These are phyloP conservation scores for Dactylellina haptotyla DNA, from an alignment of 2,329 filamentous ascomycete genomes.

Conservation along the genomic window DNA sequence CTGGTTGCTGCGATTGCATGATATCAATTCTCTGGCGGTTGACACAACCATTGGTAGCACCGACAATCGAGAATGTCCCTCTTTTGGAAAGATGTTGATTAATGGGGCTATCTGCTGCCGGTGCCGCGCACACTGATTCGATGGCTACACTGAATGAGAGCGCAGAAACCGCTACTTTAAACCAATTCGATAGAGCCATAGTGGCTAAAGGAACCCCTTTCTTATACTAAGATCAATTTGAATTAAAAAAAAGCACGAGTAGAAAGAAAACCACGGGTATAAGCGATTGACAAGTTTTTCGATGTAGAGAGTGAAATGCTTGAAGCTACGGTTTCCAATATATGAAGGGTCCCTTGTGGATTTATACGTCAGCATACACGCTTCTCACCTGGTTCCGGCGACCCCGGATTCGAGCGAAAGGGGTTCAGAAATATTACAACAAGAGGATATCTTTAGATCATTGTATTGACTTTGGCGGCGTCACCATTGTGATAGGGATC, in stretches of 20 bases:
- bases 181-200: neutral
- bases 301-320: too few relatives aligned
- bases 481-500: neutral
- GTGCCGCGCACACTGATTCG: slow-evolving; percentile 4
- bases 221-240: neutral
- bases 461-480: neutral
- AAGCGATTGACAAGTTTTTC: too few relatives aligned
- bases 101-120: neutral
- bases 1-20: slow-evolving; percentile 21
- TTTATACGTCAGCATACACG: too few relatives aligned
- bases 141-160: neutral
- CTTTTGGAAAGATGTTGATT: neutral
- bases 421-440: neutral
- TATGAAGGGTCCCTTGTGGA: too few relatives aligned
- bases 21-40: slow-evolving; percentile 21
- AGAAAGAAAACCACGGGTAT: neutral
- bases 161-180: neutral
- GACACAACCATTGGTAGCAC: slow-evolving; percentile 11
- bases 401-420: too few relatives aligned
- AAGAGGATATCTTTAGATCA: neutral
- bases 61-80: slow-evolving; percentile 6
- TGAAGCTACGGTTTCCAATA: too few relatives aligned
- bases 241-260: neutral
- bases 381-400: too few relatives aligned
- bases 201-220: neutral